Base-by-base conservation (phyloP, 345 rosid species). In the Microcos paniculata region DNA sequence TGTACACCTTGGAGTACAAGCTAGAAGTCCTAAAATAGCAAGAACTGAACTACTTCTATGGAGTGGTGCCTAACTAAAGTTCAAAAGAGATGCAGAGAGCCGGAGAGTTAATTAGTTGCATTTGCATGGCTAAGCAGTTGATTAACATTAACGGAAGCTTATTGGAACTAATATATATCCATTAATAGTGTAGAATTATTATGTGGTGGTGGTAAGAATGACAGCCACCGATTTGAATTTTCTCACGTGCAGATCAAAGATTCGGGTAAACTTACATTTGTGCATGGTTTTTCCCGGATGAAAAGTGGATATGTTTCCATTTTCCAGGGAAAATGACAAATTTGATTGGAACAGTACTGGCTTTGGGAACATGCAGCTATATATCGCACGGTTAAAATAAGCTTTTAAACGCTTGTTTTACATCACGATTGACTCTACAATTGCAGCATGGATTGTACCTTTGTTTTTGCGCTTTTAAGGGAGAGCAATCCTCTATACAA, bases 241-340 rank as follows among this genome's bases (percentile, higher is more conserved):
- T 55, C 64, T 59, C 83, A 56, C 81, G 78, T 68, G 81, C 62
- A 62, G 71, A 68, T 13, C 40, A 35, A 3, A 75, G 67, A 74
- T 23, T 16, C 10, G 0, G 58, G 77, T 72, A 38, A 28, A 75
- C 71, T 65, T 16, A 62, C 31, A 38, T 45, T 63, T 18, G 24
- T 21, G 58, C 69, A 63, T 55, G 72, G 38, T 46, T 68, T 84
- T 65, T 70, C 48, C 28, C 42, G 48, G 55, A 48, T 65, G 42
- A 82, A 26, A 59, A 40, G 78, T 77, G 74, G 82, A 74, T 70
- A 71, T 77, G 86, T 79, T 81, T 45, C 79, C 57, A 63, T 76
- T 21, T 24, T 24, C 56, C 38, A 31, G 31, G 86, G 42, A 84
- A 82, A 81, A 67, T 57, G 85, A 82, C 85, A 78, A 81, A 35